Evolutionary conservation across 2,329 filamentous ascomycete genomes (phyloP).

Genomic region (Calonectria henricotiae): DNA sequence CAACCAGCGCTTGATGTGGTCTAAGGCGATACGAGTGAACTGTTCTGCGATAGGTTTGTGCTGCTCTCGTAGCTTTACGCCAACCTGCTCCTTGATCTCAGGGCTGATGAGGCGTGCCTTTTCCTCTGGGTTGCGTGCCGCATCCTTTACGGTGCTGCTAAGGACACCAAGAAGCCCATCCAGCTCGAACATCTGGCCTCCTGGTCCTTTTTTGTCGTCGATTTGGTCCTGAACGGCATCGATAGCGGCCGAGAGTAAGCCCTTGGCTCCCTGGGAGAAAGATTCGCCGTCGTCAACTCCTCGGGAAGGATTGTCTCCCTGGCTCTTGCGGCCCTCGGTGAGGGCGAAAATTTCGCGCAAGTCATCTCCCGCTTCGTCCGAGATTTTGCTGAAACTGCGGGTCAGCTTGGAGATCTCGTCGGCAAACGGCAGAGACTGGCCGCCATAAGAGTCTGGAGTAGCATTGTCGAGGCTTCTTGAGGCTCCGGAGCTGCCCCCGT

Average conservation of each 20-base stretch:
- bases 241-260: slow-evolving; percentile 62
- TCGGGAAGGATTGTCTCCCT: slow-evolving; percentile 51
- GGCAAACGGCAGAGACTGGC: slow-evolving; percentile 63
- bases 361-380: slow-evolving; percentile 62
- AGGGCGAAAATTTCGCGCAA: slow-evolving; percentile 63
- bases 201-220: slow-evolving; percentile 53
- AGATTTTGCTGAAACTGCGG: slow-evolving; percentile 59
- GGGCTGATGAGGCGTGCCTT: slow-evolving; percentile 64
- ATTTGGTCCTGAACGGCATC: slow-evolving; percentile 62
- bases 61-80: slow-evolving; percentile 60
- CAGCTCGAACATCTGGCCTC: slow-evolving; percentile 58
- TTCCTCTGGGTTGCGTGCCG: slow-evolving; percentile 64
- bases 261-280: slow-evolving; percentile 54
- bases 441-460: slow-evolving; percentile 61
- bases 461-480: slow-evolving; percentile 52
- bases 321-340: slow-evolving; percentile 55
- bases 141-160: slow-evolving; percentile 63
- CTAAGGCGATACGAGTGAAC: slow-evolving; percentile 64
- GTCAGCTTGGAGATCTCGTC: slow-evolving; percentile 63
- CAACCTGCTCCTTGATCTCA: slow-evolving; percentile 65
- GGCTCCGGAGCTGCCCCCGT: slow-evolving; percentile 46
- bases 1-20: slow-evolving; percentile 65
- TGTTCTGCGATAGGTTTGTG: slow-evolving; percentile 64
- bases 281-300: slow-evolving; percentile 50
- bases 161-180: slow-evolving; percentile 63